Evolutionary conservation across 495 filamentous ascomycete species (phyloP), one percentile per base, ranked within the genome.

Genomic region (Penicillium diatomitis): DNA sequence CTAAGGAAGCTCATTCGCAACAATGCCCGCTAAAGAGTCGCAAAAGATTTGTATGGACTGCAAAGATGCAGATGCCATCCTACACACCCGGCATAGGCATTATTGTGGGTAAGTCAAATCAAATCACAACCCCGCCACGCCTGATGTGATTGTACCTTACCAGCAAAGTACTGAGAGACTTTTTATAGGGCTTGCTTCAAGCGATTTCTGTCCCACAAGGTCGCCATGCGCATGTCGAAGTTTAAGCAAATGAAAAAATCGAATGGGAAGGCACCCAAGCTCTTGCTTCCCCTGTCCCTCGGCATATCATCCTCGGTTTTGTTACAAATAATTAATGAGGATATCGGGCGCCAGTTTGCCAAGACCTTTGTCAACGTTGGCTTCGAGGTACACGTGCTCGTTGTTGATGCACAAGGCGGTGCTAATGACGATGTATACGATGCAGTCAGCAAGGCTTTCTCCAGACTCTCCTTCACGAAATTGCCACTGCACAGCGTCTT

Each of bases 241-340:
- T 85, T 81, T 64, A 73, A 57, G 62, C 69, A 55, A 42, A 58
- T 53, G 56, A 63, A 53, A 51, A 66, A 50, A 41, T 54, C 53
- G 41, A 55, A 27, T 7, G n/a, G 63, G 39, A 57, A 64, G 38
- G 42, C 64, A 32, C 67, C 74, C 42, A 78, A 72, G 43, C 73
- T 95, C 29, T 72, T 96, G 3, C 66, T 97, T 9, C 87, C 88
- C 1, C 56, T 96, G 4, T 96, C 90, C 2, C 81, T 88, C 52
- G 92, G 94, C 0, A 72, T 86, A 3, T 92, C 85, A 6, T 96
- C 91, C 0, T 75, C 82, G n/a, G 74, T 78, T 6, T 69, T 98
- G 27, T 66, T 97, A 31, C 78, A 90, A 58, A 72, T 96, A 11
- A 69, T 97, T 11, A 76, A 86, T 56, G 58, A 73, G 36, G 87